These are phyloP conservation scores for Pugionium cornutum DNA, from an alignment of 345 rosid genomes.

Conservation along the genomic window DNA sequence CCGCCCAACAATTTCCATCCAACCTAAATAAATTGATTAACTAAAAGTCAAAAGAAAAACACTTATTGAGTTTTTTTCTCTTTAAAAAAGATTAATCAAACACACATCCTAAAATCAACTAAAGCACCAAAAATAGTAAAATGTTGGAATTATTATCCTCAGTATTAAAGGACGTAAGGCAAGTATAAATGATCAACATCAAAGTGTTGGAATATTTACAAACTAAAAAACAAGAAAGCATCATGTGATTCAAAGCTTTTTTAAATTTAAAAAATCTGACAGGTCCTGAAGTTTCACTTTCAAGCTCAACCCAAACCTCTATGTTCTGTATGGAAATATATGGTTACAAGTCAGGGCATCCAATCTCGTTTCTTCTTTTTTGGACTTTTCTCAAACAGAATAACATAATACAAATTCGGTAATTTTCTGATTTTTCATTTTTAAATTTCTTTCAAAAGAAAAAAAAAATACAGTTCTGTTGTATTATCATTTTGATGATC, in stretches of 20 bases:
- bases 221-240: constrained; percentile 35
- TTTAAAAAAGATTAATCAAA: not conserved
- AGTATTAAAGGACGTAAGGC: not conserved
- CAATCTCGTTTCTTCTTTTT: constrained; percentile 23
- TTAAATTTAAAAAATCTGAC: constrained; percentile 1
- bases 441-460: too few species aligned
- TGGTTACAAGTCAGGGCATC: constrained; percentile 15
- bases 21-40: not conserved
- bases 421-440: too few species aligned
- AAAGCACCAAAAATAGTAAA: not conserved
- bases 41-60: not conserved
- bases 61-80: not conserved
- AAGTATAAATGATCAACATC: not conserved
- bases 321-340: constrained; percentile 19
- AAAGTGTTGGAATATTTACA: constrained; percentile 24
- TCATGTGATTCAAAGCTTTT: constrained; percentile 30
- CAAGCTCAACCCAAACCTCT: constrained; percentile 24
- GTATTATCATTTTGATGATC: too few species aligned
- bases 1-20: too few species aligned
- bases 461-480: not conserved
- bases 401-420: not conserved
- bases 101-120: not conserved
- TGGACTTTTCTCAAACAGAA: constrained; percentile 10
- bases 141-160: constrained; percentile 6
- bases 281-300: constrained; percentile 30